A percentile compares a stretch with the other conserved stretches of the same genome.
Conservation (phyloP, 768 basidiomycete genomes). For the Termitomyces sp. region DNA sequence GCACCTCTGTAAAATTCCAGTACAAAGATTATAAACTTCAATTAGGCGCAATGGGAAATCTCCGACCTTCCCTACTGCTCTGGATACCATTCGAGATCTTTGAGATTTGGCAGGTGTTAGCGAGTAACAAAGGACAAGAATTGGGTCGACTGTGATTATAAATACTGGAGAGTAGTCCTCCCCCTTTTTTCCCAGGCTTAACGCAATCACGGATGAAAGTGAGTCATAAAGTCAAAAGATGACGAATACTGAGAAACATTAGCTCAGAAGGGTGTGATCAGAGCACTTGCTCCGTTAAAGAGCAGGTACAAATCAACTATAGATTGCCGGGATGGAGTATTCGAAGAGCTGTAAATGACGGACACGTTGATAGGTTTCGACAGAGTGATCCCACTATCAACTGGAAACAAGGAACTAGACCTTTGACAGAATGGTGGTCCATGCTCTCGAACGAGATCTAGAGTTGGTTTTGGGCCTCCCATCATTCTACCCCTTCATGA, state of each 20-base stretch:
- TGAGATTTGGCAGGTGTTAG: not conserved
- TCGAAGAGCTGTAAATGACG: not conserved
- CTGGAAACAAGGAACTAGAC: not conserved
- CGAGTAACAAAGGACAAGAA: not conserved
- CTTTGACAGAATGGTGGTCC: not conserved
- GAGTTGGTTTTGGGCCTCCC: too few relatives aligned
- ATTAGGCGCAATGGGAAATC: too few relatives aligned
- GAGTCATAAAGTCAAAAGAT: not conserved
- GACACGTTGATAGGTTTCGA: not conserved
- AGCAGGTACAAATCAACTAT: not conserved
- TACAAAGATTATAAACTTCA: too few relatives aligned
- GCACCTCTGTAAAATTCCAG: not conserved
- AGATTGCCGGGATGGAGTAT: not conserved
- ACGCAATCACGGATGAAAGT: not conserved
- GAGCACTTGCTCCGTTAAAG: constrained; percentile 9
- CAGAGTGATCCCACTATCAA: not conserved
- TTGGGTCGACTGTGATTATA: not conserved
- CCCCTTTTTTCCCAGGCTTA: not conserved
- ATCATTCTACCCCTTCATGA: not conserved
- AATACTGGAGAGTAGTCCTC: not conserved
- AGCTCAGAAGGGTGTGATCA: constrained; percentile 2
- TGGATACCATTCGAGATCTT: not conserved
- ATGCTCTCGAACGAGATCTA: not conserved
- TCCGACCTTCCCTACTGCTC: not conserved
- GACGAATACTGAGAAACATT: not conserved